Evolutionary conservation across 2,329 filamentous ascomycete species (phyloP), one percentile per base, ranked within the genome.

Genomic region (Furcasterigmium sp.): DNA sequence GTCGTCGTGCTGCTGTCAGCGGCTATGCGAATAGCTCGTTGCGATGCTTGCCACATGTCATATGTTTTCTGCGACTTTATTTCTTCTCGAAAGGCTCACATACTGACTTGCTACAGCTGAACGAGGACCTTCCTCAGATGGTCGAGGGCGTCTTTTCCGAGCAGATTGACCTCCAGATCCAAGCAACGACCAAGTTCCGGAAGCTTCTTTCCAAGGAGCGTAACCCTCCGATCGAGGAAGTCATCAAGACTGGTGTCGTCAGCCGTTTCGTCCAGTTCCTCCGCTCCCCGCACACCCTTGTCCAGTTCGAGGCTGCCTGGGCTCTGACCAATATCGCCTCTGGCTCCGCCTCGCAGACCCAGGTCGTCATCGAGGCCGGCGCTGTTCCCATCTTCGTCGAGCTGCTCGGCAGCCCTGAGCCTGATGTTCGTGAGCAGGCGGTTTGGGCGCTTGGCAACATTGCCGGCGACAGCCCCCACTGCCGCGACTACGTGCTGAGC

Each of bases 391-490:
- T 98, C 65, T 98, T 98, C 58, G 91, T 97, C 53, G 91, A 98
- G 74, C 80, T 98, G 48, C 77, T 98, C 53, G 88, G 78, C 62
- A 97, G 91, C 75, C 93, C 89, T 48, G 93, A 98, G 72, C 91
- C 93, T 42, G 93, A 98, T 76, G 93, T 98, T 36, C 81, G 93
- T 54, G 93, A 98, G 70, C 93, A 98, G 70, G 93, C 93, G 45
- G 93, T 98, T 43, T 98, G 93, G 93, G 93, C 93, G 36, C 76
- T 98, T 43, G 93, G 93, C 61, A 98, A 98, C 72, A 98, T 98
- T 70, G 93, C 93, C 52, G 93, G 93, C 70, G 93, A 98, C 67
- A 97, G 91, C 75, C 93, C 93, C 51, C 84, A 89, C 60, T 98
- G 93, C 80, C 85, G 93, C 59, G 93, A 98, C 68, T 98, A 95